Conservation (phyloP, 495 filamentous ascomycete species). For the Xylaria scruposa region DNA sequence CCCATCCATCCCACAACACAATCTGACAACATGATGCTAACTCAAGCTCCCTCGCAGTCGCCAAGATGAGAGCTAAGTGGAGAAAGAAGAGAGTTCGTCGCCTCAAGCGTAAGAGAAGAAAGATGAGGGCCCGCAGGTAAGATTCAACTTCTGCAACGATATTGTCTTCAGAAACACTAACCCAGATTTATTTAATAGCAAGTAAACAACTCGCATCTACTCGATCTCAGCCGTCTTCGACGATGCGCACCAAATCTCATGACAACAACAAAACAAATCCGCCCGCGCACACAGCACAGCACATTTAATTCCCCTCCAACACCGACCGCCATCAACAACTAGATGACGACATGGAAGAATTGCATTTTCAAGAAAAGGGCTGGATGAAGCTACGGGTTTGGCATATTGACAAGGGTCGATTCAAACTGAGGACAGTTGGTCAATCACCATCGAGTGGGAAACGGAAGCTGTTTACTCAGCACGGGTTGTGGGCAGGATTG, state of each 20-base stretch:
- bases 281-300: conserved; percentile 30
- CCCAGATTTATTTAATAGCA: conserved; percentile 52
- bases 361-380: conserved; percentile 17
- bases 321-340: conserved; percentile 18
- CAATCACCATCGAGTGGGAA: conserved; percentile 43
- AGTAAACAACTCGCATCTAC: conserved; percentile 68
- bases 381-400: conserved; percentile 30
- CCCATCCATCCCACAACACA: background rate
- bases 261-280: conserved; percentile 38
- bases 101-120: conserved; percentile 99
- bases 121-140: conserved; percentile 93
- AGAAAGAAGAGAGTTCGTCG: conserved; percentile 98
- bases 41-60: conserved; percentile 38
- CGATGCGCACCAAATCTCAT: conserved; percentile 34
- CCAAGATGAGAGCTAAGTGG: conserved; percentile 99
- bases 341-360: conserved; percentile 19
- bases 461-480: conserved; percentile 37
- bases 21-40: conserved; percentile 24
- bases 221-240: conserved; percentile 64
- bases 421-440: conserved; percentile 39
- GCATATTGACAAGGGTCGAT: conserved; percentile 29
- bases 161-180: conserved; percentile 32
- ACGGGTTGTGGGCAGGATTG: conserved; percentile 10
- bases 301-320: conserved; percentile 17
- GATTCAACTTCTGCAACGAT: conserved; percentile 26